A percentile compares a stretch with the other conserved stretches of the same genome.
These are phyloP conservation scores for Pseudogymnoascus sp. DNA, from an alignment of 2,329 filamentous ascomycete species.

Conservation along the genomic window DNA sequence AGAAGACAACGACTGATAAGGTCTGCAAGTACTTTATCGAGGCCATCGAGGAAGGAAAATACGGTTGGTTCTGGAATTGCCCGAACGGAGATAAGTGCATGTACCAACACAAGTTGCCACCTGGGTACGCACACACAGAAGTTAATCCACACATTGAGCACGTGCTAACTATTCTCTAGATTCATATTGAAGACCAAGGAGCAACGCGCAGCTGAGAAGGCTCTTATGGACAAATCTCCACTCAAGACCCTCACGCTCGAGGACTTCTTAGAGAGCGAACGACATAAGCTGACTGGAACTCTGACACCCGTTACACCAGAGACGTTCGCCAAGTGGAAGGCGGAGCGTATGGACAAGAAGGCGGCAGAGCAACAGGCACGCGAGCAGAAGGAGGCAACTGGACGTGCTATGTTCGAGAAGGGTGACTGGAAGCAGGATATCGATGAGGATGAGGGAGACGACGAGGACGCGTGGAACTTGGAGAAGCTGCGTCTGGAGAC, in stretches of 20 bases:
- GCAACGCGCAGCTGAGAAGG: constrained; percentile 90
- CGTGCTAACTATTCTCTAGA: constrained; percentile 38
- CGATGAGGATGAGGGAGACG: constrained; percentile 39
- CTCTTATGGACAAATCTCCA: constrained; percentile 89
- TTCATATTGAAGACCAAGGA: constrained; percentile 98
- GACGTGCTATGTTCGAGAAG: constrained; percentile 90
- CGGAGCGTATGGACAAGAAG: constrained; percentile 90
- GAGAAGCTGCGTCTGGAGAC: constrained; percentile 79
- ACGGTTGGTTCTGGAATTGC: constrained; percentile 98
- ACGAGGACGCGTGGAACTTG: constrained; percentile 60
- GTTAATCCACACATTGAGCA: not conserved
- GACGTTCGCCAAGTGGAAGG: constrained; percentile 93
- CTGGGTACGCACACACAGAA: constrained; percentile 59
- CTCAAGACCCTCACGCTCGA: constrained; percentile 90
- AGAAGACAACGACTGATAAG: constrained; percentile 90
- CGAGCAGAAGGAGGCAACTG: constrained; percentile 90
- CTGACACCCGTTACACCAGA: constrained; percentile 92
- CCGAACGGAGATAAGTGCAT: constrained; percentile 98
- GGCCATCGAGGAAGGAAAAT: constrained; percentile 96
- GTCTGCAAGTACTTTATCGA: constrained; percentile 99
- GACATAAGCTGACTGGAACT: constrained; percentile 85
- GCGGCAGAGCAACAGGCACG: constrained; percentile 84
- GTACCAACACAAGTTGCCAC: constrained; percentile 92
- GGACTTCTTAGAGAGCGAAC: constrained; percentile 93
- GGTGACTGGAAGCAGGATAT: constrained; percentile 76